These are phyloP conservation scores for Tulasnella sp. DNA, from an alignment of 768 basidiomycete species.

Conservation along the genomic window DNA sequence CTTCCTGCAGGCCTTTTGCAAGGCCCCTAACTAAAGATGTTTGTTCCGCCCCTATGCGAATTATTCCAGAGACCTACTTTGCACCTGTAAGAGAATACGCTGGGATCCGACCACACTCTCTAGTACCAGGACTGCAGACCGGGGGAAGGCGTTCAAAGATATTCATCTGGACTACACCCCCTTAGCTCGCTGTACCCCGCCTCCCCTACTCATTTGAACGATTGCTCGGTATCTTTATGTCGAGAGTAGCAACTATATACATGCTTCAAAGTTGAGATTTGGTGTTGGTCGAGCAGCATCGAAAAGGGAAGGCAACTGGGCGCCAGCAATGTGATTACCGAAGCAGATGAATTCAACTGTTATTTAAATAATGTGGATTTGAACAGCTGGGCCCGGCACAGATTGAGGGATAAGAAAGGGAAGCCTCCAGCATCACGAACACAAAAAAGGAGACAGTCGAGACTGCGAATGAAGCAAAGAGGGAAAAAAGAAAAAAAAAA, in stretches of 20 bases:
- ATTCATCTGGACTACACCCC: slow-evolving; percentile 55
- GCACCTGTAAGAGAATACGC: slow-evolving; percentile 88
- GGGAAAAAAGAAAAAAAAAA: too few relatives aligned
- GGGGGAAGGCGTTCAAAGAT: slow-evolving; percentile 64
- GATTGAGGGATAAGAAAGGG: background rate
- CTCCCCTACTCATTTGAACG: slow-evolving; percentile 53
- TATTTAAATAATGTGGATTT: too few relatives aligned
- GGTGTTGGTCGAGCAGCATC: too few relatives aligned
- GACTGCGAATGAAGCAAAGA: too few relatives aligned
- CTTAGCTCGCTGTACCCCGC: slow-evolving; percentile 70
- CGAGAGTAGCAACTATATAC: too few relatives aligned
- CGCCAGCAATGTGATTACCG: too few relatives aligned
- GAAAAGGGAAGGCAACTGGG: too few relatives aligned
- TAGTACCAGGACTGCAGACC: slow-evolving; percentile 51
- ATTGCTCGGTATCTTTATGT: background rate
- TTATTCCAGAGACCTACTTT: slow-evolving; percentile 50
- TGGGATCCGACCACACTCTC: slow-evolving; percentile 72
- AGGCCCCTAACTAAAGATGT: slow-evolving; percentile 45
- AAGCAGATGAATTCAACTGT: too few relatives aligned
- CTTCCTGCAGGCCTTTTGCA: slow-evolving; percentile 90
- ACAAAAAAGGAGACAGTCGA: too few relatives aligned
- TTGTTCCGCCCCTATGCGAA: background rate
- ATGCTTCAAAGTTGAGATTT: too few relatives aligned
- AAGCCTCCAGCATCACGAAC: background rate
- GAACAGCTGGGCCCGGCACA: too few relatives aligned